Percentiles rank a stretch among this genome's conserved stretches.
Evolutionary conservation across 2,329 filamentous ascomycete species (phyloP).

Genomic region (Simplicillium sp.): DNA sequence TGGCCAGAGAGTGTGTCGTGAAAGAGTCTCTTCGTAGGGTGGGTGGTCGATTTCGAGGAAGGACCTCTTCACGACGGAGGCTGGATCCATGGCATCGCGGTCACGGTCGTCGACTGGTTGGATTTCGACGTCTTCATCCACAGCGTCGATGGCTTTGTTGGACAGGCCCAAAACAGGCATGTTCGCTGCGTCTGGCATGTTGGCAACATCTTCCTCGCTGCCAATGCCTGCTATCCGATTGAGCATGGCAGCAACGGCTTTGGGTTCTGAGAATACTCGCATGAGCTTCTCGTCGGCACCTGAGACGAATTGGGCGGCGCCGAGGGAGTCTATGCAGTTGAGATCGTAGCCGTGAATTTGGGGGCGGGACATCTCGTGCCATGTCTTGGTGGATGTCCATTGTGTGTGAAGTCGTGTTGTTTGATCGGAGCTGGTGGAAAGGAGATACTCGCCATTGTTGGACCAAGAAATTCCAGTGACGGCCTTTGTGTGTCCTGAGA

Average conservation of each 20-base stretch:
- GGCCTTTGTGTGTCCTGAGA: conserved; percentile 75
- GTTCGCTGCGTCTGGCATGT: conserved; percentile 78
- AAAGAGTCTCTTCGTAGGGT: conserved; percentile 81
- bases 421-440: conserved; percentile 87
- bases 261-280: conserved; percentile 86
- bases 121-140: conserved; percentile 39
- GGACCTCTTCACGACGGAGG: conserved; percentile 46
- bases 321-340: conserved; percentile 80
- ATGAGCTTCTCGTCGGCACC: conserved; percentile 98
- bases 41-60: conserved; percentile 61
- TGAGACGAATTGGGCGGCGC: conserved; percentile 71
- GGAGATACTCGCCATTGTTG: conserved; percentile 67
- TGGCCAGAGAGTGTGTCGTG: conserved; percentile 87
- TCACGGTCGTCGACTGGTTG: conserved; percentile 35
- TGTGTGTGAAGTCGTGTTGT: conserved; percentile 79
- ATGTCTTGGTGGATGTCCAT: conserved; percentile 61
- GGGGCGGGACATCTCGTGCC: conserved; percentile 92
- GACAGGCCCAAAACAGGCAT: conserved; percentile 93
- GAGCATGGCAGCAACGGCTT: conserved; percentile 69
- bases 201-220: conserved; percentile 19
- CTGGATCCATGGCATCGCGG: conserved; percentile 43
- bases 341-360: conserved; percentile 98
- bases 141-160: conserved; percentile 75
- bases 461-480: conserved; percentile 83
- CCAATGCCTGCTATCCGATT: conserved; percentile 55